Conservation (phyloP, 345 rosid species). For the Salix dunnii region DNA sequence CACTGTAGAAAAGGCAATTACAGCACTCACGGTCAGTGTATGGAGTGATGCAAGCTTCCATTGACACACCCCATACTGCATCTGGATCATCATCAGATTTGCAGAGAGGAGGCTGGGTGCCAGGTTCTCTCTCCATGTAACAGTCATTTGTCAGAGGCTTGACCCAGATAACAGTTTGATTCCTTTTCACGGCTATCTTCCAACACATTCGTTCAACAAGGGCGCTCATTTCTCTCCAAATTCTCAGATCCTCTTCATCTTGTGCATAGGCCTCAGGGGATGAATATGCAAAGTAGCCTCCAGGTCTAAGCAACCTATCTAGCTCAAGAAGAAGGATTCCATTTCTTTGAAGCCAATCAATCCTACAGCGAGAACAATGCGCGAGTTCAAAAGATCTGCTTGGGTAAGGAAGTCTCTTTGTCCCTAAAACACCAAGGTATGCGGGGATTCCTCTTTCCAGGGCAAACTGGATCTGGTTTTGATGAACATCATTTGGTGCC, state of each 20-base stretch:
- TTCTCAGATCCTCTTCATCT: conserved; percentile 74
- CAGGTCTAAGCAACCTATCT: conserved; percentile 92
- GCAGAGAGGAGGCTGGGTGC: conserved; percentile 75
- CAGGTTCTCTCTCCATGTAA: conserved; percentile 64
- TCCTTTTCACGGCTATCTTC: conserved; percentile 64
- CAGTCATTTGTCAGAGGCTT: conserved; percentile 84
- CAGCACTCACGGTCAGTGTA: conserved; percentile 70
- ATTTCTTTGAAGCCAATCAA: conserved; percentile 98
- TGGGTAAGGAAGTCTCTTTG: conserved; percentile 93
- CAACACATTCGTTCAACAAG: conserved; percentile 91
- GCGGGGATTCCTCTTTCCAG: conserved; percentile 95
- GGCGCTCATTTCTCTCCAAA: conserved; percentile 77
- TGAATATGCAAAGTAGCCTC: conserved; percentile 93
- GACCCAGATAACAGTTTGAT: conserved; percentile 93
- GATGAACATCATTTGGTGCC: conserved; percentile 97
- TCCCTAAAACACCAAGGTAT: conserved; percentile 89
- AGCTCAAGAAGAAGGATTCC: conserved; percentile 89
- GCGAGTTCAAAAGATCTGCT: conserved; percentile 96
- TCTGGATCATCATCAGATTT: conserved; percentile 74
- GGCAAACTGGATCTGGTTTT: conserved; percentile 97
- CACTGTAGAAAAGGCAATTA: not conserved
- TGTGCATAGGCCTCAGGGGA: conserved; percentile 97
- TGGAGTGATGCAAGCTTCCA: conserved; percentile 89
- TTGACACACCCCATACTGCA: conserved; percentile 75
- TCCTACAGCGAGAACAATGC: conserved; percentile 94